Evolutionary conservation across 768 basidiomycete genomes (phyloP), one percentile per base, ranked within the genome.

Genomic region (Infundibulicybe gibba): DNA sequence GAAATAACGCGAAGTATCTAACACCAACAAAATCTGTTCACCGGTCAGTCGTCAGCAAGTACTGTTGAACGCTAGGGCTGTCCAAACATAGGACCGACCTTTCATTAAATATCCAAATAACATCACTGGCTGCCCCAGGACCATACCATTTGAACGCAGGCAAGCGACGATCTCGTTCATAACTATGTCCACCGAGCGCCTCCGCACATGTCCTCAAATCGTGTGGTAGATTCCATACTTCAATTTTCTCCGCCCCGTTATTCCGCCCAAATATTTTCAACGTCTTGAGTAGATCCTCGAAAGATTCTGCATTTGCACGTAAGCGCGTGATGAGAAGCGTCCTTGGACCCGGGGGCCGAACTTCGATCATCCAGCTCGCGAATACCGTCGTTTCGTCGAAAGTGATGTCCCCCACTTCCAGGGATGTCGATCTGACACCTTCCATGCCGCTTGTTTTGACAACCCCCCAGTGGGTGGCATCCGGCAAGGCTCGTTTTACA

Each of bases 111-210:
- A 65, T 40, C 79, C 79, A 81, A 10, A 63, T 57, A 13, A 78
- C 54, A 19, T 65, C 57, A 6, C 46, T 49, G 6, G 59, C 56
- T 2, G 53, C 21, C 47, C 68, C 71, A 13, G 47, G 16, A 30
- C 75, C 75, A 59, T 81, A 81, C 74, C 76, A 79, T 44, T 70
- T 76, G 48, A 79, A 64, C 2, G 70, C 55, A 2, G 75, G 62
- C 6, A 80, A 50, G 53, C 75, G 67, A 31, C 68, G 69, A 5
- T 58, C 53, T 32, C 77, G 62, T 37, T 62, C 54, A 40, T 55
- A 41, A 0, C 60, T 69, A 33, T 39, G 52, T 0, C 68, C 72
- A 4, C 69, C 66, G 3, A 65, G 48, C 17, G 50, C 53, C n/a
- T 45, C 40, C 1, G 64, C 68, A 8, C 53, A 45, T 2, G 48